Evolutionary conservation across 2,329 filamentous ascomycete genomes (phyloP).

Genomic region (Gaeumannomyces tritici): DNA sequence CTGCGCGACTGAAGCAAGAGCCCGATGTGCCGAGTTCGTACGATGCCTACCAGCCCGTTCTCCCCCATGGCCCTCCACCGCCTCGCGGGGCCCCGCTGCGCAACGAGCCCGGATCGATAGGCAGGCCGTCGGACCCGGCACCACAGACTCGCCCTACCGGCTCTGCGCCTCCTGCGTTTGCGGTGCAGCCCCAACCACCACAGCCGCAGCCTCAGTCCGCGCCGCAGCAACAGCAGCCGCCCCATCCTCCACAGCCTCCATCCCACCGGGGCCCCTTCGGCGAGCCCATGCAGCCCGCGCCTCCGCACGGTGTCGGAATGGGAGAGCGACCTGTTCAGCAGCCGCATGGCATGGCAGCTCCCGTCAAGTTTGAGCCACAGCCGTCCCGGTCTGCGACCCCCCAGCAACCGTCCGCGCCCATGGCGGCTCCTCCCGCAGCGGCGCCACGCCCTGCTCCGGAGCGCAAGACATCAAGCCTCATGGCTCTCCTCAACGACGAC

Average conservation of each 20-base stretch:
- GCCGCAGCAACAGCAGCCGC: slow-evolving; percentile 2
- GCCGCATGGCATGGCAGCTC: neutral
- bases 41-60: slow-evolving; percentile 29
- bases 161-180: slow-evolving; percentile 21
- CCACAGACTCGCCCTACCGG: slow-evolving; percentile 31
- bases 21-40: slow-evolving; percentile 35
- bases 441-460: slow-evolving; percentile 32
- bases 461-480: slow-evolving; percentile 54
- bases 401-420: slow-evolving; percentile 5
- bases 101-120: slow-evolving; percentile 28
- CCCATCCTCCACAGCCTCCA: slow-evolving; percentile 11
- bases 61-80: slow-evolving; percentile 18
- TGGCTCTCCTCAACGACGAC: slow-evolving; percentile 55
- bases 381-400: neutral
- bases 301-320: slow-evolving; percentile 12
- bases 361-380: neutral
- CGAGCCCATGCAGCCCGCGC: slow-evolving; percentile 17
- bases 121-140: slow-evolving; percentile 24
- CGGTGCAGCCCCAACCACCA: slow-evolving; percentile 22
- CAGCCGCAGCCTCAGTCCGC: slow-evolving; percentile 19
- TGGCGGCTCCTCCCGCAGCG: slow-evolving; percentile 26
- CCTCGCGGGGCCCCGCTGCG: slow-evolving; percentile 28
- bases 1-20: slow-evolving; percentile 45
- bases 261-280: neutral
- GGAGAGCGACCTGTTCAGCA: slow-evolving; percentile 17